A percentile compares a stretch with the other conserved stretches of the same genome.
Conservation (phyloP, 345 rosid genomes). For the Eutrema heterophyllum region DNA sequence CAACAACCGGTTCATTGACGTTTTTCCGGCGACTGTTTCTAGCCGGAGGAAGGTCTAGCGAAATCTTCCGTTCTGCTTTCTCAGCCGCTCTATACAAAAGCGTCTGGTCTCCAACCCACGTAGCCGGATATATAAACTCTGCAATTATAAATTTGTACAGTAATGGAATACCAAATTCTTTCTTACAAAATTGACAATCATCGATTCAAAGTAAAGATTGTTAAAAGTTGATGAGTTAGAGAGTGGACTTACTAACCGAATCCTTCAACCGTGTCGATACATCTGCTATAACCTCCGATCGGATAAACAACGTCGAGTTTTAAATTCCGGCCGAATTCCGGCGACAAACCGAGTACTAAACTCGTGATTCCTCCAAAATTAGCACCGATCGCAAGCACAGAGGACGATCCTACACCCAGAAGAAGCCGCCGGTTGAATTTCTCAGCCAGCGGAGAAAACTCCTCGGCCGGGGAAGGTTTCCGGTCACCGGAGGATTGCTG, state of each 20-base stretch:
- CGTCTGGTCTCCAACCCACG: conserved; percentile 83
- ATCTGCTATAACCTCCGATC: conserved; percentile 66
- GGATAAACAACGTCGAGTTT: conserved; percentile 86
- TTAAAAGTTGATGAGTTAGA: neutral
- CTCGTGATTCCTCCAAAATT: conserved; percentile 79
- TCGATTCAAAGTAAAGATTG: neutral
- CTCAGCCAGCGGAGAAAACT: conserved; percentile 59
- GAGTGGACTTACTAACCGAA: conserved; percentile 63
- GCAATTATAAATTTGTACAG: neutral
- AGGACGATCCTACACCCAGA: conserved; percentile 62
- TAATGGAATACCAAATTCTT: neutral
- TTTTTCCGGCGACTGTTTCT: conserved; percentile 36
- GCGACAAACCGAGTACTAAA: conserved; percentile 64
- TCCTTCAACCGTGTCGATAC: conserved; percentile 65
- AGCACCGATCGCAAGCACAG: conserved; percentile 75
- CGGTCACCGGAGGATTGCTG: conserved; percentile 40
- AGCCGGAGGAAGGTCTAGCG: conserved; percentile 77
- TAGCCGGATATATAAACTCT: conserved; percentile 74
- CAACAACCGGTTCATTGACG: conserved; percentile 63
- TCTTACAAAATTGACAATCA: neutral
- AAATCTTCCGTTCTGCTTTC: conserved; percentile 51
- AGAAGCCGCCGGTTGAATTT: conserved; percentile 62
- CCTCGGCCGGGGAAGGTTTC: conserved; percentile 51
- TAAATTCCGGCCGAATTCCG: conserved; percentile 54
- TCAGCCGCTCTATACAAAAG: conserved; percentile 70